phyloP scores from a whole-genome alignment of 2,329 filamentous ascomycete species.

The Cladosporium sp. region DNA sequence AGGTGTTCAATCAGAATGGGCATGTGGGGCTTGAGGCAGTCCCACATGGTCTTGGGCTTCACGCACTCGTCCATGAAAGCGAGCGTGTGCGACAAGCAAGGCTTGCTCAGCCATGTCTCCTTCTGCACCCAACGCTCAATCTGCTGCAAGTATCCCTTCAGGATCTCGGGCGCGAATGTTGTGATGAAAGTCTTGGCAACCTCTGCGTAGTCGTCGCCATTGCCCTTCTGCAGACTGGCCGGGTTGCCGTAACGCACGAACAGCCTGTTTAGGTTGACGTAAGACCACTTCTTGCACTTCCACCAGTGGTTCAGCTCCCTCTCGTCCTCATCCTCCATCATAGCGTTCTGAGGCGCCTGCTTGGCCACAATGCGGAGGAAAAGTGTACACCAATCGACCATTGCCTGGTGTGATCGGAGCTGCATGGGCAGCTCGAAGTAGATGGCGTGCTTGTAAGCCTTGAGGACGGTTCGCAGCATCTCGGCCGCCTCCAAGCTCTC shows the following conservation, averaged over 20 bases:
- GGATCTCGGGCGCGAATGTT: slow-evolving; percentile 90
- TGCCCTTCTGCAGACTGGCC: slow-evolving; percentile 65
- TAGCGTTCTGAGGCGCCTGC: slow-evolving; percentile 69
- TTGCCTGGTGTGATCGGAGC: slow-evolving; percentile 73
- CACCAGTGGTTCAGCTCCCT: slow-evolving; percentile 96
- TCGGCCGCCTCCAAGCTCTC: slow-evolving; percentile 91
- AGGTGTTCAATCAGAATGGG: slow-evolving; percentile 91
- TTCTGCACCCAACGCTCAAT: slow-evolving; percentile 98
- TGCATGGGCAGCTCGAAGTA: slow-evolving; percentile 81
- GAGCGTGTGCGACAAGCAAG: slow-evolving; percentile 87
- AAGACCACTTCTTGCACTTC: slow-evolving; percentile 99
- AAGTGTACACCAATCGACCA: slow-evolving; percentile 93
- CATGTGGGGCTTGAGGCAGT: slow-evolving; percentile 85
- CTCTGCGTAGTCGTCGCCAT: slow-evolving; percentile 69
- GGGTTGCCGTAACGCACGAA: slow-evolving; percentile 94
- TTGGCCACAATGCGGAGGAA: slow-evolving; percentile 90
- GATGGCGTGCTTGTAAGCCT: slow-evolving; percentile 96
- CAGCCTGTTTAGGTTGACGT: slow-evolving; percentile 92
- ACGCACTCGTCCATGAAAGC: slow-evolving; percentile 97
- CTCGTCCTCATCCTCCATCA: slow-evolving; percentile 76
- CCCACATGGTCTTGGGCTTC: slow-evolving; percentile 96
- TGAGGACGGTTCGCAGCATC: slow-evolving; percentile 92
- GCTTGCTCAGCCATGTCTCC: slow-evolving; percentile 89
- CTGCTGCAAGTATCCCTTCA: slow-evolving; percentile 89
- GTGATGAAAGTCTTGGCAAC: slow-evolving; percentile 89